Conservation (phyloP, 345 rosid species). For the Citrus mangshanensis region DNA sequence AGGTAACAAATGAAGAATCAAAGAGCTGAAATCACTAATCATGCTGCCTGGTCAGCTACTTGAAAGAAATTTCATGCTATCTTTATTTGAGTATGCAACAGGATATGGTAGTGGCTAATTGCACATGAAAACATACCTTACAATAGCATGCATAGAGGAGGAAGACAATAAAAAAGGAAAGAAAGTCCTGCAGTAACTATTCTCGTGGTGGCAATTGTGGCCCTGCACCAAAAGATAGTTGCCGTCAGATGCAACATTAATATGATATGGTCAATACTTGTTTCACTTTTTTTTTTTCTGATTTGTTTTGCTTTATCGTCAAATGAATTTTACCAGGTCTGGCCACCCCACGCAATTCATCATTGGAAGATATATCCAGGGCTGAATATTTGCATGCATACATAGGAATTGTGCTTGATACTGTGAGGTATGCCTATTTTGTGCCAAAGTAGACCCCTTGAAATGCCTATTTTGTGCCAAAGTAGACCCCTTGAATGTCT, state of each 20-base stretch:
- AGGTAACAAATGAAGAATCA: not conserved
- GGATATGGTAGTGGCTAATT: not conserved
- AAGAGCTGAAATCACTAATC: not conserved
- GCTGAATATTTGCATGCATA: slow-evolving; percentile 27
- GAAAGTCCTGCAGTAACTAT: too few relatives aligned
- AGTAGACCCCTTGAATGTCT: not conserved
- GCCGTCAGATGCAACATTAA: not conserved
- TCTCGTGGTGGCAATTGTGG: too few relatives aligned
- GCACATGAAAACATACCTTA: not conserved
- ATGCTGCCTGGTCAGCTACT: too few relatives aligned
- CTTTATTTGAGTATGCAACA: not conserved
- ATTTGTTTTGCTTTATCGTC: not conserved
- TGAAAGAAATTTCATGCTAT: too few relatives aligned
- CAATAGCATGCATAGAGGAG: not conserved
- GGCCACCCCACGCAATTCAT: slow-evolving; percentile 16
- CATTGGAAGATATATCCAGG: slow-evolving; percentile 37
- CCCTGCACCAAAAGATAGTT: too few relatives aligned
- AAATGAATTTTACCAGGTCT: slow-evolving; percentile 25
- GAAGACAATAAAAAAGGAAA: too few relatives aligned
- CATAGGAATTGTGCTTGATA: slow-evolving; percentile 39
- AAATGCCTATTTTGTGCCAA: not conserved
- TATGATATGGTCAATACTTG: not conserved
- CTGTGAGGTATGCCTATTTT: slow-evolving; percentile 29
- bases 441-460: not conserved
- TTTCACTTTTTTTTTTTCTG: not conserved